A percentile compares a stretch with the other conserved stretches of the same genome.
phyloP scores from a whole-genome alignment of 805 yeast species.

The Myxozyma nipponensis region DNA sequence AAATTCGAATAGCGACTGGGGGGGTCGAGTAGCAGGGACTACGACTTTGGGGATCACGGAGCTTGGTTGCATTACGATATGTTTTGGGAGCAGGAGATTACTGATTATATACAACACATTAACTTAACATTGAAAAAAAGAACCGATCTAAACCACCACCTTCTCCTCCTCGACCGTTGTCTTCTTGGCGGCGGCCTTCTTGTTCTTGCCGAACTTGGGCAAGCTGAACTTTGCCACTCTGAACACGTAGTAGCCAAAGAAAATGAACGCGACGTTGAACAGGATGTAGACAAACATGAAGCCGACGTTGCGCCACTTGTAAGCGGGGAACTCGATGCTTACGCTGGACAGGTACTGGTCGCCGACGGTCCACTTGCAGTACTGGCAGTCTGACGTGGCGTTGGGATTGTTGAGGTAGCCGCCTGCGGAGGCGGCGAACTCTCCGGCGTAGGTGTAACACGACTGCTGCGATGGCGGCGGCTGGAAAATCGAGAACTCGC shows the following conservation, averaged over 20 bases:
- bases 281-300: conserved; percentile 53
- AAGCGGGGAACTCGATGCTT: conserved; percentile 43
- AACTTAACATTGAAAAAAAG: too few species aligned
- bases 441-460: conserved; percentile 49
- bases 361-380: conserved; percentile 7
- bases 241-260: conserved; percentile 7
- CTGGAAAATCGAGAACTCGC: conserved; percentile 48
- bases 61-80: too few species aligned
- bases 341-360: conserved; percentile 42
- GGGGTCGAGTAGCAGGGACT: too few species aligned
- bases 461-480: conserved; percentile 63
- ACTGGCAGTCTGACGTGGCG: conserved; percentile 10
- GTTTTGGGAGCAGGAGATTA: too few species aligned
- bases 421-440: conserved; percentile 3
- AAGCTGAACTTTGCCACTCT: too few species aligned
- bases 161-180: too few species aligned
- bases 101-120: too few species aligned
- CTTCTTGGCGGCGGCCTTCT: too few species aligned
- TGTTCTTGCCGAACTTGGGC: too few species aligned
- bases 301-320: conserved; percentile 65
- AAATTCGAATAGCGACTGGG: conserved; percentile 8
- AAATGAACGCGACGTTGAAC: conserved; percentile 42
- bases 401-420: conserved; percentile 6
- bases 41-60: too few species aligned
- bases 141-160: too few species aligned